Percentiles rank a stretch among this genome's conserved stretches.
Evolutionary conservation across 2,329 filamentous ascomycete genomes (phyloP).

Genomic region (Nothophoma quercina): DNA sequence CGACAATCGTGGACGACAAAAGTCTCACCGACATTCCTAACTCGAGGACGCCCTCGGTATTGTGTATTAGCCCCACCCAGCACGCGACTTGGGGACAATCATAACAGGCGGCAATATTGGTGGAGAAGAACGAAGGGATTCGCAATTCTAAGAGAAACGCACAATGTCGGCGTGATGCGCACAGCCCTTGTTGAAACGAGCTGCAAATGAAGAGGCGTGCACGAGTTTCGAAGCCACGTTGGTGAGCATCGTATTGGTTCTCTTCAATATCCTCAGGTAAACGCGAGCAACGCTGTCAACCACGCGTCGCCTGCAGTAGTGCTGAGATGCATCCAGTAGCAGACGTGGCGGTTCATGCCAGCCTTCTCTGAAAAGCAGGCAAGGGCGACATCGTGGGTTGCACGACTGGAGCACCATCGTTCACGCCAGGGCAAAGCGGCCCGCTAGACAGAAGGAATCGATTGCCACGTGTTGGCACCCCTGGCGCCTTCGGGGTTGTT

Average conservation of each 20-base stretch:
- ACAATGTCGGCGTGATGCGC: conserved; percentile 31
- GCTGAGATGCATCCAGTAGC: conserved; percentile 10
- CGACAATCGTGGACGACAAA: conserved; percentile 6
- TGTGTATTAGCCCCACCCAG: conserved; percentile 26
- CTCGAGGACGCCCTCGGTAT: conserved; percentile 22
- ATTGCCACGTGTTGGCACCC: conserved; percentile 42
- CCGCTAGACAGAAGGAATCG: conserved; percentile 40
- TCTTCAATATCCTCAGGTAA: conserved; percentile 21
- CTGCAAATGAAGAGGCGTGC: conserved; percentile 26
- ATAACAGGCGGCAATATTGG: conserved; percentile 36
- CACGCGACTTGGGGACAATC: conserved; percentile 16
- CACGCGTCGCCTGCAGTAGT: conserved; percentile 26
- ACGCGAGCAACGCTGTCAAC: conserved; percentile 19
- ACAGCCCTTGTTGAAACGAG: conserved; percentile 35
- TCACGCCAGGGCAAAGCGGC: conserved; percentile 40
- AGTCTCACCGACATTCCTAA: conserved; percentile 45
- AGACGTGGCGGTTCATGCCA: conserved; percentile 3
- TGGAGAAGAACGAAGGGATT: conserved; percentile 26
- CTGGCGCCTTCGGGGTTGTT: conserved; percentile 33
- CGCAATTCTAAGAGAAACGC: conserved; percentile 18
- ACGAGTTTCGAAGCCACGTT: conserved; percentile 28
- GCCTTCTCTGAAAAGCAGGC: conserved; percentile 5
- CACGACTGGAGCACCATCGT: conserved; percentile 26
- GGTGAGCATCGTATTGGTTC: conserved; percentile 16
- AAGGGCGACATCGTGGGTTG: conserved; percentile 13